Conservation (phyloP, 108 stramenopile species). For the Nitzschia palea region DNA sequence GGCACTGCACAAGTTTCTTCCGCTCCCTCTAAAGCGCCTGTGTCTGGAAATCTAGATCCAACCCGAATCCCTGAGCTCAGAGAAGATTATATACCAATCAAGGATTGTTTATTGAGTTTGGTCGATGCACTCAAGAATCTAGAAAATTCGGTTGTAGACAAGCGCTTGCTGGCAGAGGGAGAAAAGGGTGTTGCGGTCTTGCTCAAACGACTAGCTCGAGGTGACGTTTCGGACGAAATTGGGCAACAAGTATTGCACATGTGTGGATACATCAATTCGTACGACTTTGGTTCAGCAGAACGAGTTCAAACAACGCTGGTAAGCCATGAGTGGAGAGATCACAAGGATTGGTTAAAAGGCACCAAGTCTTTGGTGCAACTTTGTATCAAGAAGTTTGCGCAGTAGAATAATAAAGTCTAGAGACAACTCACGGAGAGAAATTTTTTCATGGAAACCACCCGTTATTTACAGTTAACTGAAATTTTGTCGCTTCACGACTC, state of each 20-base stretch:
- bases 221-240: conserved; percentile 60
- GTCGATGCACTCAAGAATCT: conserved; percentile 46
- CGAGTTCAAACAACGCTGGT: conserved; percentile 73
- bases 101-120: conserved; percentile 53
- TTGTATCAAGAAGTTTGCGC: conserved; percentile 61
- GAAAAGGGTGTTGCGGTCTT: conserved; percentile 79
- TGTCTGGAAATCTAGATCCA: conserved; percentile 62
- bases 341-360: conserved; percentile 97
- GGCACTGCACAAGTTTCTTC: conserved; percentile 63
- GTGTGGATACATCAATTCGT: conserved; percentile 45
- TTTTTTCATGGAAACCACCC: too few species aligned
- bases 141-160: conserved; percentile 56
- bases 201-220: conserved; percentile 67
- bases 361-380: conserved; percentile 90
- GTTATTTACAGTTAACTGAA: too few species aligned
- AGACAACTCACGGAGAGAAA: too few species aligned
- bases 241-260: conserved; percentile 48
- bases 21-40: conserved; percentile 45
- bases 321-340: conserved; percentile 83
- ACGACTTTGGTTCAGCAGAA: conserved; percentile 68
- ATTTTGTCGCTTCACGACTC: too few species aligned
- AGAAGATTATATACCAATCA: conserved; percentile 54
- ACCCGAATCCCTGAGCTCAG: conserved; percentile 43
- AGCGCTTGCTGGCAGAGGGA: conserved; percentile 74
- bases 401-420: neutral